Evolutionary conservation across 441 rosid genomes (phyloP).

Genomic region (Bocquillonia castaneifolia): DNA sequence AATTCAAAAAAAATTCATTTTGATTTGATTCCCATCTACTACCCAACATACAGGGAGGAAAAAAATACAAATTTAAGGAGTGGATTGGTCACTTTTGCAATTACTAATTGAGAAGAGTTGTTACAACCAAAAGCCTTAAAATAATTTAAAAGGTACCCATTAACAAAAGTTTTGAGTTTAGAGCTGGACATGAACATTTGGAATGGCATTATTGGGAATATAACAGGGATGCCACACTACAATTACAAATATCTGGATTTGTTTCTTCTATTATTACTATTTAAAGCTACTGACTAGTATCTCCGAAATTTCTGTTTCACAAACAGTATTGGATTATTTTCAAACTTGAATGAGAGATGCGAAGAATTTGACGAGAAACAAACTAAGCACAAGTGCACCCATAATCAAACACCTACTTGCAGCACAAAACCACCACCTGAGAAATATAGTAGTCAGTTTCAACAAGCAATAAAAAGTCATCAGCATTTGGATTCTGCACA

Average conservation of each 20-base stretch:
- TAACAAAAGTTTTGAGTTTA: too few relatives aligned
- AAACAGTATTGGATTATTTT: constrained; percentile 49
- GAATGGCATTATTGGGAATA: constrained; percentile 29
- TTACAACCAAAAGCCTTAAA: too few relatives aligned
- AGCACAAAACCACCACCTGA: constrained; percentile 30
- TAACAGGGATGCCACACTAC: constrained; percentile 30
- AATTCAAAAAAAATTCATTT: too few relatives aligned
- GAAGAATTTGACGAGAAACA: constrained; percentile 30
- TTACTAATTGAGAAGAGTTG: too few relatives aligned
- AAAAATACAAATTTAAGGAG: too few relatives aligned
- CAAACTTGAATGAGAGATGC: constrained; percentile 35
- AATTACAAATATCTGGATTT: constrained; percentile 33
- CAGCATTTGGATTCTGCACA: not conserved
- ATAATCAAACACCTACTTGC: constrained; percentile 37
- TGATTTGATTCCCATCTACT: too few relatives aligned
- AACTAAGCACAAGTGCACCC: constrained; percentile 36
- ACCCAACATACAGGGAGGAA: too few relatives aligned
- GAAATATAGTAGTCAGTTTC: constrained; percentile 27
- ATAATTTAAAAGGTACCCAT: too few relatives aligned
- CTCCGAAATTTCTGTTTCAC: constrained; percentile 37
- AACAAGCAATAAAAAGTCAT: constrained; percentile 1
- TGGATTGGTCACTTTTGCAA: too few relatives aligned
- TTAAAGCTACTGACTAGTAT: constrained; percentile 27
- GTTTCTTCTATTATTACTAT: constrained; percentile 45
- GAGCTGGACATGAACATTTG: too few relatives aligned